Evolutionary conservation across 2,329 filamentous ascomycete species (phyloP).

Genomic region (Penicillium corylophilum): DNA sequence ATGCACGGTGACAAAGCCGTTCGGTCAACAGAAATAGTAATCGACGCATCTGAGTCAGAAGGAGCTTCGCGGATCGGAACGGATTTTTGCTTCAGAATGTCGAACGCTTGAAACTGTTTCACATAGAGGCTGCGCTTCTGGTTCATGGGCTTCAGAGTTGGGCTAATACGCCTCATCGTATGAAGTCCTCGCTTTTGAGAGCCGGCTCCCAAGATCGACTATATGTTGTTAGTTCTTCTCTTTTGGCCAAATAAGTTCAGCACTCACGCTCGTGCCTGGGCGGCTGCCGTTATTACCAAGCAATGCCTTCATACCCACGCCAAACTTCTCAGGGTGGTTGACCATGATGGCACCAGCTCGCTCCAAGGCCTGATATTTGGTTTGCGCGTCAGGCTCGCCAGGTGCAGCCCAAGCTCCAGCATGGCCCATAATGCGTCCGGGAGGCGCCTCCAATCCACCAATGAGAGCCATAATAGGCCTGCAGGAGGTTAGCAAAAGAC

Average conservation of each 20-base stretch:
- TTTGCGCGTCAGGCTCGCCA: conserved; percentile 62
- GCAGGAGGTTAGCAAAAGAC: conserved; percentile 15
- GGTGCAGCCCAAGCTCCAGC: conserved; percentile 70
- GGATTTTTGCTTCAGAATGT: conserved; percentile 55
- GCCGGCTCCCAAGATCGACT: conserved; percentile 24
- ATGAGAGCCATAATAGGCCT: conserved; percentile 72
- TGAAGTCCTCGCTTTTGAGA: conserved; percentile 54
- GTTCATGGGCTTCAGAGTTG: background rate
- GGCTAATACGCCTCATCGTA: conserved; percentile 40
- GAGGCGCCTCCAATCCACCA: conserved; percentile 63
- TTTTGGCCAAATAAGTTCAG: background rate
- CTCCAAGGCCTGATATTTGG: conserved; percentile 68
- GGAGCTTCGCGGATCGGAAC: conserved; percentile 45
- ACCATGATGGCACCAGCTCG: conserved; percentile 68
- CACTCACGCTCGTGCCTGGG: conserved; percentile 23
- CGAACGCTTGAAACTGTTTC: conserved; percentile 52
- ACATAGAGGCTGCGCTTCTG: conserved; percentile 53
- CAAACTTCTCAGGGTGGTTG: conserved; percentile 74
- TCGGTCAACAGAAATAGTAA: conserved; percentile 67
- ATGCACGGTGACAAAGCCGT: conserved; percentile 63
- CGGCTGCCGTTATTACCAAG: conserved; percentile 47
- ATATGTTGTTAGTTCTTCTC: conserved; percentile 5
- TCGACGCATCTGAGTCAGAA: conserved; percentile 46
- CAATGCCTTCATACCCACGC: conserved; percentile 63
- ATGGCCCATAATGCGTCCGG: conserved; percentile 72